phyloP scores from a whole-genome alignment of 129 eudicot species.

The Solidago caesia region DNA sequence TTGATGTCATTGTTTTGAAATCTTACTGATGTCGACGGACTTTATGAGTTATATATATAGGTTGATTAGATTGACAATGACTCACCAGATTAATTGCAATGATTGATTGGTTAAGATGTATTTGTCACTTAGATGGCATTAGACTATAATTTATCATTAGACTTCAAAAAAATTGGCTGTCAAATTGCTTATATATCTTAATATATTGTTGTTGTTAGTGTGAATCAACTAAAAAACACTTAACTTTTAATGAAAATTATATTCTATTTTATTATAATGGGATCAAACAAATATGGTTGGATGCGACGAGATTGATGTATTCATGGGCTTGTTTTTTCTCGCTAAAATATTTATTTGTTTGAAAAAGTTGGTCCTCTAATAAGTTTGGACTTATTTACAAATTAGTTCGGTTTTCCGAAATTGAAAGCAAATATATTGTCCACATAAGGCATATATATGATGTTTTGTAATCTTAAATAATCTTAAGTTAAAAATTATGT shows the following conservation, averaged over 20 bases:
- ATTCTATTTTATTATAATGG: conserved; percentile 17
- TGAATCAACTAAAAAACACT: background rate
- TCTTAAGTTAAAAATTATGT: too few species aligned
- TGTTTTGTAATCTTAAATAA: too few species aligned
- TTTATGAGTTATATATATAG: conserved; percentile 11
- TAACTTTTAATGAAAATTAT: background rate
- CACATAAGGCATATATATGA: too few species aligned
- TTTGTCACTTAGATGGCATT: conserved; percentile 33
- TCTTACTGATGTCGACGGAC: conserved; percentile 10
- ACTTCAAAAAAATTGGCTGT: conserved; percentile 15
- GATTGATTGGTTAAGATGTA: conserved; percentile 30
- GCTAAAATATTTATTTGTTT: background rate
- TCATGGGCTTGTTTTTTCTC: conserved; percentile 12
- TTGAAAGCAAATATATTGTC: too few species aligned
- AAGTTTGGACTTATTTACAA: too few species aligned
- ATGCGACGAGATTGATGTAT: conserved; percentile 8
- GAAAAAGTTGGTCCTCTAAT: conserved; percentile 17
- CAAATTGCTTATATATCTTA: conserved; percentile 21
- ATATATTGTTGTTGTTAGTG: conserved; percentile 26
- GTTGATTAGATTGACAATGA: conserved; percentile 25
- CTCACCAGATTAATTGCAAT: conserved; percentile 16
- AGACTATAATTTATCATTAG: conserved; percentile 10
- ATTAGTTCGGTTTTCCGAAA: too few species aligned
- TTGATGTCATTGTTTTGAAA: conserved; percentile 16
- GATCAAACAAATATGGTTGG: conserved; percentile 18